Evolutionary conservation across 352 stramenopile species (phyloP), one percentile per base, ranked within the genome.

Genomic region (Phytophthora nicotianae): DNA sequence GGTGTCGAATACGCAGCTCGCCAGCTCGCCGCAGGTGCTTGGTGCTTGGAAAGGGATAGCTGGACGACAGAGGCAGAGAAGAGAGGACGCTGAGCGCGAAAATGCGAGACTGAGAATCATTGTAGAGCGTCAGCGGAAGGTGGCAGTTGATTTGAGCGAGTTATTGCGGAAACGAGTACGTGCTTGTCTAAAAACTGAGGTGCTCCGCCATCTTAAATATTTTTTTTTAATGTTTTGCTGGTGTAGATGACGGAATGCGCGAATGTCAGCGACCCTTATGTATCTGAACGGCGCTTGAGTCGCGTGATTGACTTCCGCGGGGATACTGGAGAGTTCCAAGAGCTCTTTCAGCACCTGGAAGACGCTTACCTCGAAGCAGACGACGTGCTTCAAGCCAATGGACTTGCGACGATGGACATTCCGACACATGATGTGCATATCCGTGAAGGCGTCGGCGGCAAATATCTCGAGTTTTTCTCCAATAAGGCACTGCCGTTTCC

Each of bases 81-180:
- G 65, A 1, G 51, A 77, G 33, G 58, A 62, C 17, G 53, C 66
- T 2, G 62, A 79, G 49, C 58, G 58, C 4, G 73, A 81, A 27
- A 78, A 82, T 32, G 51, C 62, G 21, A 54, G 63, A 19, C 55
- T 85, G 20, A 71, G 62, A 37, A 35, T 62, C 21, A 70, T 77
- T 52, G 61, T 82, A 1, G 72, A 85, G 16, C 59, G 58, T 4
- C 62, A 67, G 16, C 16, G 43, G 13, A 62, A 67, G 19, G 37
- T 62, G 33, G 59, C 26, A 5, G 20, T 35, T 5, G 26, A 43
- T 43, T 43, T 66, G 26, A 50, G 43, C 17, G 20, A 55, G 4
- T 54, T 55, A 37, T 33, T 61, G 13, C 35, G 33, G 11, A 66
- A 61, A 24, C 17, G 43, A 42, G 55, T 50, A 49, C 17, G 54